phyloP scores from a whole-genome alignment of 2,329 filamentous ascomycete genomes.

The Graphium sp. region DNA sequence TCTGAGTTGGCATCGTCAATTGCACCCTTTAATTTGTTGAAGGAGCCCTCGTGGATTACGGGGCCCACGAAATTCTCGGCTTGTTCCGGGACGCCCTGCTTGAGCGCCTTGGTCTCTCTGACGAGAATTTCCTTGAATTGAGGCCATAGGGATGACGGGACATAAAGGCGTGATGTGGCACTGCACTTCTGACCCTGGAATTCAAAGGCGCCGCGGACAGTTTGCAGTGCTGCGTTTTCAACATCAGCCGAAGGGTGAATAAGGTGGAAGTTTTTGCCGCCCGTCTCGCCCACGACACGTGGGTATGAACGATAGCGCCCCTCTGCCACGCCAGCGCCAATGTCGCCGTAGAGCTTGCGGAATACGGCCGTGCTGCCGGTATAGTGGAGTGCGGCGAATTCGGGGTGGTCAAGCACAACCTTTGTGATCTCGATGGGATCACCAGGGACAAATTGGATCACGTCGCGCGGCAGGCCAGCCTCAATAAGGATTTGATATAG shows the following conservation, averaged over 20 bases:
- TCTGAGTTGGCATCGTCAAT: slow-evolving; percentile 73
- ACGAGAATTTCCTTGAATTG: slow-evolving; percentile 52
- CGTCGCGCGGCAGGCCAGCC: slow-evolving; percentile 73
- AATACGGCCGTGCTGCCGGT: slow-evolving; percentile 88
- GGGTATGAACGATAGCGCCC: slow-evolving; percentile 75
- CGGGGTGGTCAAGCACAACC: slow-evolving; percentile 54
- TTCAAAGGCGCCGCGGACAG: slow-evolving; percentile 75
- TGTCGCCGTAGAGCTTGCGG: slow-evolving; percentile 73
- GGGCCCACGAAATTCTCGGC: slow-evolving; percentile 73
- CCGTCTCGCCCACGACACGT: slow-evolving; percentile 78
- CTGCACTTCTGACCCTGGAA: slow-evolving; percentile 88
- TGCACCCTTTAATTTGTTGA: slow-evolving; percentile 60
- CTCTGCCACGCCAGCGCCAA: slow-evolving; percentile 64
- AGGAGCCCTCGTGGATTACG: slow-evolving; percentile 68
- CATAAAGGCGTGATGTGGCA: slow-evolving; percentile 65
- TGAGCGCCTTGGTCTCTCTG: slow-evolving; percentile 52
- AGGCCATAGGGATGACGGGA: slow-evolving; percentile 59
- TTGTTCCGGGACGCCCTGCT: slow-evolving; percentile 50
- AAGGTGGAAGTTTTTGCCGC: slow-evolving; percentile 87
- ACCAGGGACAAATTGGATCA: slow-evolving; percentile 87
- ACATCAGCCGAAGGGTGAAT: slow-evolving; percentile 64
- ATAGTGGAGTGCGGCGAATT: slow-evolving; percentile 88
- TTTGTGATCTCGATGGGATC: slow-evolving; percentile 73
- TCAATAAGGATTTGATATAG: slow-evolving; percentile 82
- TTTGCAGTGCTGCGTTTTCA: slow-evolving; percentile 64